Conservation (phyloP, 2,329 filamentous ascomycete species). For the Epichloe typhina region DNA sequence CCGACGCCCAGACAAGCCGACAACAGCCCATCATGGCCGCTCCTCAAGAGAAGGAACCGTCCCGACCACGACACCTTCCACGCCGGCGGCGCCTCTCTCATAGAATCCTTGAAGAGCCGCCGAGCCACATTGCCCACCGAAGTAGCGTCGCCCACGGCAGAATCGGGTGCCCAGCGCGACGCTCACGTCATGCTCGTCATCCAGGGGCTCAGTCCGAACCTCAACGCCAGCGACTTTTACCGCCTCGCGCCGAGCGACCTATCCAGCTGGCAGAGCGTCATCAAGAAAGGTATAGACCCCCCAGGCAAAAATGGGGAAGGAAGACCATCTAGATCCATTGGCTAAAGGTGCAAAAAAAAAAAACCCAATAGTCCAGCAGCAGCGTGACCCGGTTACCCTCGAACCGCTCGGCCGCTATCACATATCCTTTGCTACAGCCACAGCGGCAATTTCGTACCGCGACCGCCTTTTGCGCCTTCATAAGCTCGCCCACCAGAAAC, state of each 20-base stretch:
- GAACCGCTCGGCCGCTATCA: constrained; percentile 53
- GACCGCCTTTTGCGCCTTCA: constrained; percentile 21
- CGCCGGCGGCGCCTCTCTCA: not conserved
- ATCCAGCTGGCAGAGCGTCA: constrained; percentile 52
- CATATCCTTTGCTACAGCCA: constrained; percentile 49
- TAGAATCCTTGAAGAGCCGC: not conserved
- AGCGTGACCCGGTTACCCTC: constrained; percentile 49
- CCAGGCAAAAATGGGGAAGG: not conserved
- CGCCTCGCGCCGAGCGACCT: constrained; percentile 53
- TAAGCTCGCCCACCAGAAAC: constrained; percentile 16
- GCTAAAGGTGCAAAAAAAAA: not conserved
- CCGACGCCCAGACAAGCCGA: not conserved
- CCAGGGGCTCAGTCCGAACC: constrained; percentile 40
- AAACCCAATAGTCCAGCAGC: constrained; percentile 40
- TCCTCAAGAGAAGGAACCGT: constrained; percentile 1
- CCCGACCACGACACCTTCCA: not conserved
- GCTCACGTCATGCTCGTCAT: constrained; percentile 37
- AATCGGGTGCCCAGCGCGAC: not conserved
- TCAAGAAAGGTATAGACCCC: constrained; percentile 36
- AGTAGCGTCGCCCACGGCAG: not conserved
- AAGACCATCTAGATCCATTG: not conserved
- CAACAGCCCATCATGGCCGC: constrained; percentile 3
- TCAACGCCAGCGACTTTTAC: constrained; percentile 57
- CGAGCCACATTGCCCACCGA: not conserved
- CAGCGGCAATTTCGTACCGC: constrained; percentile 49